Base-by-base conservation (phyloP, 1,139 yeast genomes). In the Scheffersomyces stambukii region DNA sequence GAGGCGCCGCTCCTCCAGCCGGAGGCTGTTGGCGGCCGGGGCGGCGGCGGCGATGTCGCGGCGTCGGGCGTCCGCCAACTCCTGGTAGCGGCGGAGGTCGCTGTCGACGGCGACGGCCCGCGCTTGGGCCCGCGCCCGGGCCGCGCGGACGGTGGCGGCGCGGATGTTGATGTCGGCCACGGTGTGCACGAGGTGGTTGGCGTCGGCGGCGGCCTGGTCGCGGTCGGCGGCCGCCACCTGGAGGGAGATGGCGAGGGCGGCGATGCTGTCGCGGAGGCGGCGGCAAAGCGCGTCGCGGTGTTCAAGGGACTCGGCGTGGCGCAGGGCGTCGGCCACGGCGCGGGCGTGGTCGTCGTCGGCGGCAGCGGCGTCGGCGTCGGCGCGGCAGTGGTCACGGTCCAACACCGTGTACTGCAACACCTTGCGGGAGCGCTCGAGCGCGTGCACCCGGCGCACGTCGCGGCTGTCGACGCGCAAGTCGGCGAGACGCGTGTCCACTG, bases 391-490 rank as follows among this genome's bases (percentile, higher is more conserved):
- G 52, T 89, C 96, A 28, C 93, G 70, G 48, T 84, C 94, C 43
- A 78, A 77, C 11, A 88, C 60, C 24, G 83, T 79, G 52, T 77
- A 89, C 42, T 88, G 95, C 19, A 75, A 65, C 18, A 81, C 71
- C 46, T 86, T 82, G 42, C 83, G 76, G 33, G 70, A 70, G 37
- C 74, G 76, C 43, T 84, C 94, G 28, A 80, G 62, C 20, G 60
- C 60, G 47, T 84, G 95, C 48, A 66, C 86, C 32, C 74, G 70
- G 41, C 75, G 76, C 41, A 89, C 64, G 45, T 86, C 95, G 28
- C 74, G 70, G 33, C 83, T 81, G 52, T 91, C 98, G 32, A 80
- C 70, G 48, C 83, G 86, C 41, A 91, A 70, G 50, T 86, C 96
- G 3, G 72, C 62, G 25, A 91, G 64, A 42, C 95, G 69, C 24